Evolutionary conservation across 2,329 filamentous ascomycete genomes (phyloP), one percentile per base, ranked within the genome.

Genomic region (Fusarium citri): DNA sequence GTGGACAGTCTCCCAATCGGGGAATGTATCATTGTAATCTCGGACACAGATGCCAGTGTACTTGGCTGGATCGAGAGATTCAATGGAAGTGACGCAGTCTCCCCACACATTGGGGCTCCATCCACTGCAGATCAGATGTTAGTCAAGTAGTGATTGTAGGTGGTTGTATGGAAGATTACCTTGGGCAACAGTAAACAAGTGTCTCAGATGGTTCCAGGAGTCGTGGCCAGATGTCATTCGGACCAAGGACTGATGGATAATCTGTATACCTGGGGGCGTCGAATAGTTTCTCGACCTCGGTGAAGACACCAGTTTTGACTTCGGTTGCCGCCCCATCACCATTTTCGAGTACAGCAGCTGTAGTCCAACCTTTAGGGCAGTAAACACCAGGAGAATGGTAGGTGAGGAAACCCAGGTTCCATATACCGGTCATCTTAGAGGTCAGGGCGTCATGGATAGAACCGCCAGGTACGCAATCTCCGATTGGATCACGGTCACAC

Each of bases 281-380:
- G 18, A n/a, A 18, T 22, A 10, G 11, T 15, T 16, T 8, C 2
- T 23, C 9, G 10, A 3, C 4, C 5, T 26, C 8, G 4, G 64
- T 72, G 30, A 73, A 74, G 5, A 69, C 56, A 11, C 67, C 67
- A 5, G 20, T 48, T 8, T 25, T 22, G 5, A 63, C 30, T 9
- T 47, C 16, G 3, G 61, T 54, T 1, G 46, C 42, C 6, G 64
- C 43, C 15, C 56, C 50, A 3, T 50, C 56, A 23, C 55, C 53
- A 22, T 55, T 63, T 1, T 63, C 63, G 20, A 74, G 40, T 2
- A 62, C 30, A 15, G 68, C 76, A 1, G 61, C 74, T 5, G 73
- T 77, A 8, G 72, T 75, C 72, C 74, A 75, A 0, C 68, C 69
- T 0, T 69, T 62, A 3, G 74, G 75, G 14, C 73, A 78, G 10